A percentile compares a stretch with the other conserved stretches of the same genome.
These are phyloP conservation scores for Wakefieldia striispora DNA, from an alignment of 768 basidiomycete genomes.

Conservation along the genomic window DNA sequence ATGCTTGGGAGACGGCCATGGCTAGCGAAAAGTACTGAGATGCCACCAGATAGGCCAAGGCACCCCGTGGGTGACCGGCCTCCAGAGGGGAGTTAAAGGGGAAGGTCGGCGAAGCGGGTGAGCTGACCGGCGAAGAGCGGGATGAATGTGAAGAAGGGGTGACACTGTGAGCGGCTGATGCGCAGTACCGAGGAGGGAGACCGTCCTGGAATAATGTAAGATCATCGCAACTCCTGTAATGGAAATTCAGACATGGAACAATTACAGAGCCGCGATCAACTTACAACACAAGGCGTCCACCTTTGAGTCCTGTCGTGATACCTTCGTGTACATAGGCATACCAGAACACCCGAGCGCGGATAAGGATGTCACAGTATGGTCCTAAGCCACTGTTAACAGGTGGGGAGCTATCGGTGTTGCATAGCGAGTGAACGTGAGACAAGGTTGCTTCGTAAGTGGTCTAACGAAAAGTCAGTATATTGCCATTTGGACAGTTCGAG, in stretches of 20 bases:
- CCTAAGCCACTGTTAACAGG: conserved; percentile 49
- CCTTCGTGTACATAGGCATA: conserved; percentile 87
- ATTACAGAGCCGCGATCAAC: conserved; percentile 23
- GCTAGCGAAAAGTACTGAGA: conserved; percentile 66
- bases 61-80: conserved; percentile 30
- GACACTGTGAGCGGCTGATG: conserved; percentile 25
- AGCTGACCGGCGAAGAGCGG: conserved; percentile 32
- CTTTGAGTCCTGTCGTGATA: conserved; percentile 74
- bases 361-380: conserved; percentile 55
- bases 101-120: conserved; percentile 22
- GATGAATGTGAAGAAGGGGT: conserved; percentile 36
- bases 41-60: conserved; percentile 49
- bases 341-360: conserved; percentile 85
- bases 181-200: conserved; percentile 43
- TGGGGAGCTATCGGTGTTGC: conserved; percentile 47
- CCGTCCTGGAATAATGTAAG: conserved; percentile 68
- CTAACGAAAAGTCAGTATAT: conserved; percentile 30
- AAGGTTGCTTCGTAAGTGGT: conserved; percentile 79
- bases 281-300: conserved; percentile 81
- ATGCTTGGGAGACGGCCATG: conserved; percentile 71
- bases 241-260: conserved; percentile 1
- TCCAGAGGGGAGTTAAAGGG: conserved; percentile 25
- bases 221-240: conserved; percentile 68
- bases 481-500: background rate
- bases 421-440: conserved; percentile 78